A percentile compares a stretch with the other conserved stretches of the same genome.
phyloP scores from a whole-genome alignment of 495 filamentous ascomycete species.

The Penicillium nucicola region DNA sequence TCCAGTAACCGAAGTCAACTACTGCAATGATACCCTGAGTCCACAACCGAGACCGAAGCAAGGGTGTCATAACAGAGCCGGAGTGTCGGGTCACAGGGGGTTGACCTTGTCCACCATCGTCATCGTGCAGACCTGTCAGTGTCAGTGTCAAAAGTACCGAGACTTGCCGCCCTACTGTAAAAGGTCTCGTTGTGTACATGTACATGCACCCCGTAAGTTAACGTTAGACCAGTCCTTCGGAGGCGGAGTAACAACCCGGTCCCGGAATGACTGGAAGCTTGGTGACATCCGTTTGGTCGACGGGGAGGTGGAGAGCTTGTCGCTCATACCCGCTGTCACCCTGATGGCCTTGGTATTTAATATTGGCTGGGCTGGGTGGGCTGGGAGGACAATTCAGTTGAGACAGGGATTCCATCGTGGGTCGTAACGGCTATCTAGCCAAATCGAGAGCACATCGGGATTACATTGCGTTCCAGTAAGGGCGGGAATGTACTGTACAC shows the following conservation, averaged over 20 bases:
- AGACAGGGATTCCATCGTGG: not conserved
- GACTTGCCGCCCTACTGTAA: not conserved
- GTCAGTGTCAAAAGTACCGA: slow-evolving; percentile 1
- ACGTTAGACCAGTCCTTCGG: no score
- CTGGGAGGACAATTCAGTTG: not conserved
- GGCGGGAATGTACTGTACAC: no score
- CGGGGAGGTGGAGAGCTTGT: no score
- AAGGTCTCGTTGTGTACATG: no score
- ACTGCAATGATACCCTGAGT: not conserved
- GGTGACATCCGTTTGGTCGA: slow-evolving; percentile 7
- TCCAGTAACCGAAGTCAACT: not conserved
- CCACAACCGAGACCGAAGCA: no score
- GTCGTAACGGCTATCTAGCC: slow-evolving; percentile 23
- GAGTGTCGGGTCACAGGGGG: not conserved
- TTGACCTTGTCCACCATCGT: not conserved
- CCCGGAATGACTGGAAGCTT: slow-evolving; percentile 8
- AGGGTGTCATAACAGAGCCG: not conserved
- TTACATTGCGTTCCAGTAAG: not conserved
- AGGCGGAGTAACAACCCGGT: slow-evolving; percentile 1
- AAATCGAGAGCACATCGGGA: not conserved
- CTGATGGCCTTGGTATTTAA: not conserved
- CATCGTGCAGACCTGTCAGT: not conserved
- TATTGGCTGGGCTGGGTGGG: not conserved
- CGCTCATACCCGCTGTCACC: not conserved
- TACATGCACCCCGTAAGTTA: no score